Evolutionary conservation across 371 early-diverging fungal genomes (phyloP).

Genomic region (Phascolomyces articulosus): DNA sequence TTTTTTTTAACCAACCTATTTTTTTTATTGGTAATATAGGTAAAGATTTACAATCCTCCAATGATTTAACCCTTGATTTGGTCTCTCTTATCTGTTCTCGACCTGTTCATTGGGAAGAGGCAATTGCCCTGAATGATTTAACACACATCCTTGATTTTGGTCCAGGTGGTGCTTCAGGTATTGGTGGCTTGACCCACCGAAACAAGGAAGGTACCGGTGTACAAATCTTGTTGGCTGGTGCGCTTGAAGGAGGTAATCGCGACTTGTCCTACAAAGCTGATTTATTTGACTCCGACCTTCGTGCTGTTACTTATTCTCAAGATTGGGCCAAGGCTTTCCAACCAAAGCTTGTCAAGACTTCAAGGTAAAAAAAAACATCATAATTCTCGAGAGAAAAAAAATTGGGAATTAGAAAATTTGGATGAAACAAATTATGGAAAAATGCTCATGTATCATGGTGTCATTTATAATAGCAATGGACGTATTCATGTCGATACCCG

Average conservation of each 20-base stretch:
- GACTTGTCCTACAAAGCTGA: conserved; percentile 85
- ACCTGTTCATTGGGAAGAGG: conserved; percentile 90
- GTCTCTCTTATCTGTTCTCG: conserved; percentile 80
- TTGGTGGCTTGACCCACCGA: conserved; percentile 86
- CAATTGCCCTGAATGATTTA: conserved; percentile 69
- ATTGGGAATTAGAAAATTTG: neutral
- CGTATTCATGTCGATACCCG: conserved; percentile 88
- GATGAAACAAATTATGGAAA: too few species aligned
- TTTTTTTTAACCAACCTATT: conserved; percentile 4
- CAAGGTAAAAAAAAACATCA: too few species aligned
- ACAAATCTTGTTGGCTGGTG: conserved; percentile 81
- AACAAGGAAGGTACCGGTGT: conserved; percentile 97
- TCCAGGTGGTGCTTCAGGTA: conserved; percentile 90
- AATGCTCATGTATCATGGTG: conserved; percentile 6
- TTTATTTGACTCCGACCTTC: conserved; percentile 79
- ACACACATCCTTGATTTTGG: conserved; percentile 96
- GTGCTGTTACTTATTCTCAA: conserved; percentile 84
- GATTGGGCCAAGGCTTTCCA: conserved; percentile 92
- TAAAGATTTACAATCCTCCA: conserved; percentile 63
- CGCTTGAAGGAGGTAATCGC: conserved; percentile 64
- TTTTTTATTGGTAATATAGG: conserved; percentile 39
- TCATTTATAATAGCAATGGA: conserved; percentile 51
- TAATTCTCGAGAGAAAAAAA: conserved; percentile 1
- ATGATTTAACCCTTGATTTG: conserved; percentile 68
- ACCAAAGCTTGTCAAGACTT: conserved; percentile 69